phyloP scores from a whole-genome alignment of 805 yeast species.

The Saccharomycopsis sp. region DNA sequence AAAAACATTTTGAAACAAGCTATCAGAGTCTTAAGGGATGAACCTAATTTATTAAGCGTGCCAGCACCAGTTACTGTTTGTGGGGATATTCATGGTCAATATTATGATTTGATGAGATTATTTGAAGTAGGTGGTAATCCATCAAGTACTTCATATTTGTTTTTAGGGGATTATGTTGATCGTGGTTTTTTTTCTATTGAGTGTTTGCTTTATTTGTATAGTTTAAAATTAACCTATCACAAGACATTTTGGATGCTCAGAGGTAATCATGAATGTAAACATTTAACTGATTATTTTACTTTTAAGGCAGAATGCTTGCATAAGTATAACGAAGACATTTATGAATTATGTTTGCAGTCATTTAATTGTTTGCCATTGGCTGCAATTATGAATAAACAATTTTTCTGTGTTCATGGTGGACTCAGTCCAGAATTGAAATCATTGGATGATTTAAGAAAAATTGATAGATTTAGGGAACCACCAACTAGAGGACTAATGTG shows the following conservation, averaged over 20 bases:
- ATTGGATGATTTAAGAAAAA: slow-evolving; percentile 56
- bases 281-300: slow-evolving; percentile 89
- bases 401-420: slow-evolving; percentile 96
- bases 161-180: slow-evolving; percentile 93
- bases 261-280: slow-evolving; percentile 94
- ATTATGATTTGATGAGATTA: slow-evolving; percentile 78
- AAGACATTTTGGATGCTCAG: slow-evolving; percentile 71
- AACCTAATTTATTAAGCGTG: slow-evolving; percentile 73
- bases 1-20: slow-evolving; percentile 59
- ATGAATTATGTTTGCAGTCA: slow-evolving; percentile 66
- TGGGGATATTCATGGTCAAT: slow-evolving; percentile 98
- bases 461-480: slow-evolving; percentile 84
- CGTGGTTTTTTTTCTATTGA: slow-evolving; percentile 89
- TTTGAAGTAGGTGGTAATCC: slow-evolving; percentile 95
- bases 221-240: slow-evolving; percentile 73
- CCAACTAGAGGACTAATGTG: slow-evolving; percentile 93
- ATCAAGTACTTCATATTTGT: slow-evolving; percentile 62
- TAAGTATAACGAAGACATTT: slow-evolving; percentile 61
- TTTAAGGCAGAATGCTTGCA: slow-evolving; percentile 85
- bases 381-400: slow-evolving; percentile 89
- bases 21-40: slow-evolving; percentile 51
- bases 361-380: slow-evolving; percentile 87
- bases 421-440: slow-evolving; percentile 75
- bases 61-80: slow-evolving; percentile 94
- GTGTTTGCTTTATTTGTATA: slow-evolving; percentile 65